Percentiles rank a stretch among this genome's conserved stretches.
Conservation (phyloP, 306 rosid genomes). For the Quercus engelmannii region DNA sequence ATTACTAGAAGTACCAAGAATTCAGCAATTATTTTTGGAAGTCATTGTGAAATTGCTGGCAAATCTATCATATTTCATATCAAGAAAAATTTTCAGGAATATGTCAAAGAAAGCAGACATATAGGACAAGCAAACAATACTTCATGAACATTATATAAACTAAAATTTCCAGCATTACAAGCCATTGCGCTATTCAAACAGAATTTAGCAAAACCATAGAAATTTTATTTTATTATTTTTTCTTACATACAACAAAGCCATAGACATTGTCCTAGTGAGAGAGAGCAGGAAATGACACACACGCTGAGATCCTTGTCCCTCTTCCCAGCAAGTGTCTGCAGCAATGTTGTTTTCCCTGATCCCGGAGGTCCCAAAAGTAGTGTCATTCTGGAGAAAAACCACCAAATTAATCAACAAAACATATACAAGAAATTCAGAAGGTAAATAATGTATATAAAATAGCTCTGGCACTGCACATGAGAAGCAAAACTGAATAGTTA, state of each 20-base stretch:
- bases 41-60: not conserved
- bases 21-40: not conserved
- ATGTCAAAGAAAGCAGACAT: not conserved
- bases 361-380: constrained; percentile 58
- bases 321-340: constrained; percentile 50
- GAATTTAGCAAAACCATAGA: not conserved
- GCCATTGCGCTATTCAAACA: not conserved
- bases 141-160: not conserved
- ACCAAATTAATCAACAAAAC: not conserved
- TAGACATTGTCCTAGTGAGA: not conserved
- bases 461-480: not conserved
- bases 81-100: not conserved
- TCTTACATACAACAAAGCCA: not conserved
- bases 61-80: not conserved
- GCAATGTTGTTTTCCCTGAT: constrained; percentile 53
- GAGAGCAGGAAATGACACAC: not conserved
- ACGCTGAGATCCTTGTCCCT: constrained; percentile 48
- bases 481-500: too few relatives aligned
- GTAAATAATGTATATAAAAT: not conserved
- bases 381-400: constrained; percentile 33
- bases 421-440: not conserved
- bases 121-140: not conserved
- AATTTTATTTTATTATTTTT: too few relatives aligned
- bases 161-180: not conserved
- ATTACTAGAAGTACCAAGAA: not conserved